Conservation (phyloP, 2,329 filamentous ascomycete genomes). For the Botrytis hyacinthi region DNA sequence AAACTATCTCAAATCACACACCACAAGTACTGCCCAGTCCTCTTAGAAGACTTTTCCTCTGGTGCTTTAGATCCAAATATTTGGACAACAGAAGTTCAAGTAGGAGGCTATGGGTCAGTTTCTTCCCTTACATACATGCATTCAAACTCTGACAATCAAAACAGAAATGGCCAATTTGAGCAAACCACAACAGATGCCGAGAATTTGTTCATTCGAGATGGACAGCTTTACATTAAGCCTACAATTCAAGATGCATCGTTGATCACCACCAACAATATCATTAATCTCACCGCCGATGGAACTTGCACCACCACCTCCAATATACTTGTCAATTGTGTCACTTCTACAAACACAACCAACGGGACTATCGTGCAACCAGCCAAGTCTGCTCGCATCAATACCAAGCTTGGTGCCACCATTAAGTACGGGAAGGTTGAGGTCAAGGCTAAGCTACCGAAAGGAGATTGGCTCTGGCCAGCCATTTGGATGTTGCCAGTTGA, state of each 20-base stretch:
- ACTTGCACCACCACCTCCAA: conserved; percentile 61
- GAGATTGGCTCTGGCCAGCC: conserved; percentile 90
- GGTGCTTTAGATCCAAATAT: conserved; percentile 39
- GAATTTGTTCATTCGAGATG: conserved; percentile 71
- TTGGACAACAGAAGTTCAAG: conserved; percentile 51
- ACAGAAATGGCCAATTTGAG: conserved; percentile 77
- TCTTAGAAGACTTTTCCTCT: conserved; percentile 45
- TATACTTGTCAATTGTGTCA: conserved; percentile 60
- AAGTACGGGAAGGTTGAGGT: conserved; percentile 82
- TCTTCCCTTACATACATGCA: conserved; percentile 45
- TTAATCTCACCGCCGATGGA: conserved; percentile 65
- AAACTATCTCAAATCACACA: conserved; percentile 66
- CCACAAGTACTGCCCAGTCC: conserved; percentile 71
- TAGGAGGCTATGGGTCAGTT: conserved; percentile 46
- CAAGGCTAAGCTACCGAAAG: conserved; percentile 68
- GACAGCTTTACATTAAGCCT: conserved; percentile 70
- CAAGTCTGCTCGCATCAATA: conserved; percentile 76
- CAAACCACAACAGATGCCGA: conserved; percentile 68
- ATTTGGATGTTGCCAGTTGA: conserved; percentile 84
- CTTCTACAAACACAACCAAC: conserved; percentile 73
- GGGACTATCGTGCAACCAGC: conserved; percentile 74
- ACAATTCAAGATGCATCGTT: conserved; percentile 69
- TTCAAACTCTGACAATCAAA: background rate
- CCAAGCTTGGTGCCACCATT: conserved; percentile 67
- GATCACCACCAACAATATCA: conserved; percentile 62